Evolutionary conservation across 2,329 filamentous ascomycete genomes (phyloP).

Genomic region (Tolypocladium capitatum): DNA sequence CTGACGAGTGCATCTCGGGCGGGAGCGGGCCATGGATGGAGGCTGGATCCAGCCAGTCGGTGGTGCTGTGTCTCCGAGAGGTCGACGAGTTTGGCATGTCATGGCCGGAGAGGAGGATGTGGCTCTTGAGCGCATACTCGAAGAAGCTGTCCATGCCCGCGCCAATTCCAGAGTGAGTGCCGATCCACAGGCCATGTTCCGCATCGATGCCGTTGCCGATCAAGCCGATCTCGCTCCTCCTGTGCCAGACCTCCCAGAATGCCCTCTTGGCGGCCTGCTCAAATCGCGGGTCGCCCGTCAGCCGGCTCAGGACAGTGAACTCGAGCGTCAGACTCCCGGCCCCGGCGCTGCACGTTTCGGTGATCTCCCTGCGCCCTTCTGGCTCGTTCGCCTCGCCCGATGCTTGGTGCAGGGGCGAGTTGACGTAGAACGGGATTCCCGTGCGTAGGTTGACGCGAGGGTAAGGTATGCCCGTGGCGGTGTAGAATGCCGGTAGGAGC

Average conservation of each 20-base stretch:
- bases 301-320: constrained; percentile 76
- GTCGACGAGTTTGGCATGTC: constrained; percentile 36
- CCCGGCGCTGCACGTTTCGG: constrained; percentile 91
- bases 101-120: constrained; percentile 76
- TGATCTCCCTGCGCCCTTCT: constrained; percentile 52
- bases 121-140: constrained; percentile 91
- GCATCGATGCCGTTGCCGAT: constrained; percentile 88
- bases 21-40: constrained; percentile 45
- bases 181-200: constrained; percentile 80
- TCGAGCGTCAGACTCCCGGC: constrained; percentile 93
- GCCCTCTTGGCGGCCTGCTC: constrained; percentile 81
- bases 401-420: constrained; percentile 62
- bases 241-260: constrained; percentile 94
- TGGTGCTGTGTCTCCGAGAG: constrained; percentile 27
- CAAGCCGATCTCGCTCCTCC: constrained; percentile 72
- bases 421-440: constrained; percentile 84
- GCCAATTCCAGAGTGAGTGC: constrained; percentile 81
- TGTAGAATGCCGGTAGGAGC: constrained; percentile 83
- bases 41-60: constrained; percentile 49
- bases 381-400: constrained; percentile 17
- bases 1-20: constrained; percentile 55
- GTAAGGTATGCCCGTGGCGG: constrained; percentile 82
- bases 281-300: constrained; percentile 79
- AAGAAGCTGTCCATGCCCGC: constrained; percentile 98
- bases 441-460: constrained; percentile 83